Conservation (phyloP, 2,329 filamentous ascomycete genomes). For the Pseudogymnoascus sp. region DNA sequence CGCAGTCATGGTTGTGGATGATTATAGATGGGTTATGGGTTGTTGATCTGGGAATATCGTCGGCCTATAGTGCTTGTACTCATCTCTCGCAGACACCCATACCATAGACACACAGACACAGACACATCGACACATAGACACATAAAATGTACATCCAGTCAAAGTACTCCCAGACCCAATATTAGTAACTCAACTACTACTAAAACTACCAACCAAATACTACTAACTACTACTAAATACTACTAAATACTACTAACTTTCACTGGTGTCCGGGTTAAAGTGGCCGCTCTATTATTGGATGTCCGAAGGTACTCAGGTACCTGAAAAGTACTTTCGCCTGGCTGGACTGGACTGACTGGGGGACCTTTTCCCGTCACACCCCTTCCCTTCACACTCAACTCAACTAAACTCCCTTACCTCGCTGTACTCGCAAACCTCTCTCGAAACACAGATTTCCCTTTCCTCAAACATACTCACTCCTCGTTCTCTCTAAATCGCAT, state of each 20-base stretch:
- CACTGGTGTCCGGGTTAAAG: neutral
- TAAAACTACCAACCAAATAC: too few relatives aligned
- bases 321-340: neutral
- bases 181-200: neutral
- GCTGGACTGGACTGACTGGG: neutral
- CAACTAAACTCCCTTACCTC: neutral
- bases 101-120: too few relatives aligned
- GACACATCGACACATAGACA: too few relatives aligned
- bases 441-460: constrained; percentile 1
- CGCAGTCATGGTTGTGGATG: neutral
- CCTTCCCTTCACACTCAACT: neutral
- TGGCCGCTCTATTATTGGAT: constrained; percentile 1
- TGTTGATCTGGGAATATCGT: neutral
- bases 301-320: neutral
- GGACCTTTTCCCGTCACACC: constrained; percentile 2
- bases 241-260: neutral
- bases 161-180: neutral
- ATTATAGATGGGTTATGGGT: neutral
- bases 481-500: neutral
- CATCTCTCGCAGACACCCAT: too few relatives aligned
- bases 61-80: neutral
- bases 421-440: neutral
- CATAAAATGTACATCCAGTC: too few relatives aligned
- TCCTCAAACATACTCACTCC: neutral
- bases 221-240: neutral